A percentile compares a stretch with the other conserved stretches of the same genome.
Conservation (phyloP, 2,329 filamentous ascomycete genomes). For the Stagonosporopsis rhizophila region DNA sequence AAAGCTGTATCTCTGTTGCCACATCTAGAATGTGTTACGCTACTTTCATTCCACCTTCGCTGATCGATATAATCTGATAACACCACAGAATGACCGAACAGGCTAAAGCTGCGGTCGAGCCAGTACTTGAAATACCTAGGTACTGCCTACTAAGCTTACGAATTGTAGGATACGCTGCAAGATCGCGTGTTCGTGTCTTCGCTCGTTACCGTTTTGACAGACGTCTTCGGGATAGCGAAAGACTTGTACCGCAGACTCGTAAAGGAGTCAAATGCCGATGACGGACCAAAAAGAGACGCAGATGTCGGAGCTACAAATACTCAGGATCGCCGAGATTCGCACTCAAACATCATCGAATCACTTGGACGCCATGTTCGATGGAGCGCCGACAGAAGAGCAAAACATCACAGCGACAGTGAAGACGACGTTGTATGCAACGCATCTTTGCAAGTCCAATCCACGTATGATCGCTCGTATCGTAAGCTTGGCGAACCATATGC, state of each 20-base stretch:
- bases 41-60: neutral
- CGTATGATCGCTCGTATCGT: constrained; percentile 41
- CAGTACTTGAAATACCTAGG: neutral
- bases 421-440: constrained; percentile 39
- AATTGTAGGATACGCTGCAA: constrained; percentile 27
- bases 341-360: constrained; percentile 23
- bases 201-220: constrained; percentile 39
- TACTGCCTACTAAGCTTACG: neutral
- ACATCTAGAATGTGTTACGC: neutral
- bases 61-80: neutral
- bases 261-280: constrained; percentile 28
- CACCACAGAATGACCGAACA: constrained; percentile 1
- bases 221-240: constrained; percentile 40
- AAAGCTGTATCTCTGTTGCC: neutral
- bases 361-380: constrained; percentile 18
- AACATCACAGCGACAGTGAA: constrained; percentile 34
- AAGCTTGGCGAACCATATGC: constrained; percentile 41
- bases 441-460: constrained; percentile 32
- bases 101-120: neutral
- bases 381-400: constrained; percentile 22
- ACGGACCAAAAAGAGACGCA: constrained; percentile 15
- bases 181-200: constrained; percentile 39
- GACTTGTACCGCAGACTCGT: constrained; percentile 43
- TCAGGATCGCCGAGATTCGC: constrained; percentile 26
- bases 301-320: constrained; percentile 3